Evolutionary conservation across 1,284 basidiomycete species (phyloP), one percentile per base, ranked within the genome.

Genomic region (Ganoderma sinense): DNA sequence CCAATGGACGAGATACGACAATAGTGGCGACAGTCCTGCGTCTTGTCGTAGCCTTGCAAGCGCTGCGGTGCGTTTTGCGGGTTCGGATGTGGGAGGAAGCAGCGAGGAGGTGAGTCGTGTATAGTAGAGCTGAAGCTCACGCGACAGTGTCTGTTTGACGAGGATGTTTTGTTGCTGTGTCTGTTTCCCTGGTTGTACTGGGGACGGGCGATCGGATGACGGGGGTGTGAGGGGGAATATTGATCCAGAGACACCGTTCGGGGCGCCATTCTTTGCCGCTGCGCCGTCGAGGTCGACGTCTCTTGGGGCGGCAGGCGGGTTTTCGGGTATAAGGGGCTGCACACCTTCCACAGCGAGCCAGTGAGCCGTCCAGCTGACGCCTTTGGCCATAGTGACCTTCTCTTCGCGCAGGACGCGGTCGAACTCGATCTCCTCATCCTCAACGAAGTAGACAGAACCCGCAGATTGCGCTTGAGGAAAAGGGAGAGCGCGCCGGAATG

Each of bases 281-380:
- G 73, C 72, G 14, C 59, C 39, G 4, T 61, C 59, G 20, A 39
- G 40, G 41, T 86, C 85, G 13, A 79, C 73, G 51, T 93, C 91
- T 72, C 87, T 83, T 0, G 91, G 90, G 59, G 93, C 85, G 1
- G 92, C 90, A 4, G 96, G 93, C 0, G 98, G 98, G 78, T 99
- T 99, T 81, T 99, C 97, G 7, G 97, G 96, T 55, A 98, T 94
- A 20, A 97, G 89, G 0, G 98, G 97, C 79, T 99, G 97, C 4
- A 99, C 94, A 45, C 98, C 97, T 79, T 99, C 97, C 31, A 99
- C 96, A 0, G 97, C 97, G 29, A 99, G 87, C 98, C 97, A 99
- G 80, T 99, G 97, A 4, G 97, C 96, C 31, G 91, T 91, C 91
- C 93, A 96, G 71, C 85, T 89, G 63, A 94, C 89, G 48, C 91